Percentiles rank a stretch among this genome's conserved stretches.
Evolutionary conservation across 441 rosid genomes (phyloP).

Genomic region (Pelargonium cotyledonis): DNA sequence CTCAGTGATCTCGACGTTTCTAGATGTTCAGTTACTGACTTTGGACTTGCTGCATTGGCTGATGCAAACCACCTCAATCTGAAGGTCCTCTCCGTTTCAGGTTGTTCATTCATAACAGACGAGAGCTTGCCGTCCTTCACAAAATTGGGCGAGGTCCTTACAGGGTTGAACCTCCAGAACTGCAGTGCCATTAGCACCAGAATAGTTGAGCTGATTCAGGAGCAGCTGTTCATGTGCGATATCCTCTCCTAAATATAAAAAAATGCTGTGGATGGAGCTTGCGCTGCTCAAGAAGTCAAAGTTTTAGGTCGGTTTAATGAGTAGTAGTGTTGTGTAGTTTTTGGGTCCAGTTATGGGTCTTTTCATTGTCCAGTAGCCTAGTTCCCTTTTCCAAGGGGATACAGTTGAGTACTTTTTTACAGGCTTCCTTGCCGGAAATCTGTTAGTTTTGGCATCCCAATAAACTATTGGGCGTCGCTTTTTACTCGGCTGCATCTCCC

Average conservation of each 20-base stretch:
- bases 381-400: conserved; percentile 33
- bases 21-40: conserved; percentile 58
- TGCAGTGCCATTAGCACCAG: conserved; percentile 72
- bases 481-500: conserved; percentile 32
- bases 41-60: conserved; percentile 58
- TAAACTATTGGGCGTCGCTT: conserved; percentile 24
- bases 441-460: conserved; percentile 36
- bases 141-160: conserved; percentile 60
- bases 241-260: conserved; percentile 49
- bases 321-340: conserved; percentile 42
- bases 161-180: conserved; percentile 78
- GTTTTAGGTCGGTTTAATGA: conserved; percentile 10
- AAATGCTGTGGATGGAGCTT: not conserved
- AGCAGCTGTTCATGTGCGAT: conserved; percentile 82
- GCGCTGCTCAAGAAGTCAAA: not conserved
- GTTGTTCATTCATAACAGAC: conserved; percentile 64
- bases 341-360: conserved; percentile 56
- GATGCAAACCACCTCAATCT: conserved; percentile 63
- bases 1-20: conserved; percentile 77
- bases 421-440: conserved; percentile 25
- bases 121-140: conserved; percentile 51
- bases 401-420: conserved; percentile 33
- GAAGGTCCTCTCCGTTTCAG: conserved; percentile 74
- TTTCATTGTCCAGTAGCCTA: conserved; percentile 28
- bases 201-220: conserved; percentile 48